A percentile compares a stretch with the other conserved stretches of the same genome.
Conservation (phyloP, 139 green algal species). For the Chlorella vulgaris region DNA sequence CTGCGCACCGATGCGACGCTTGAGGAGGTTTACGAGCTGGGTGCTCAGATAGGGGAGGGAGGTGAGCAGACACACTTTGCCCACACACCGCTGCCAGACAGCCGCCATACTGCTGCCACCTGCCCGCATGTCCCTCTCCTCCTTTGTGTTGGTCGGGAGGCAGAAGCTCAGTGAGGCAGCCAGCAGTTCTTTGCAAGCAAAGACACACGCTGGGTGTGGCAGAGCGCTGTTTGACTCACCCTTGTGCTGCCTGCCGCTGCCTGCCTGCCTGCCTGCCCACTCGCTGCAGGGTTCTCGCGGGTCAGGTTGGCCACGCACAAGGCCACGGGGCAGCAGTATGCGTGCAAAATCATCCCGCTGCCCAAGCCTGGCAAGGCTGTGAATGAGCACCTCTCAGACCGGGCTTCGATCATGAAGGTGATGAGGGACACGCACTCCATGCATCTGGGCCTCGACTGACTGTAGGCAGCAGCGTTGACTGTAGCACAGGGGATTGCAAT, state of each 20-base stretch:
- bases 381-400: constrained; percentile 54
- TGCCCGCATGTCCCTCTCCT: too few relatives aligned
- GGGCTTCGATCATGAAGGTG: constrained; percentile 19
- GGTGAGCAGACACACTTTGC: constrained; percentile 40
- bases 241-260: too few relatives aligned
- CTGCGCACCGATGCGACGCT: constrained; percentile 9
- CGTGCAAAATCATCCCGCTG: constrained; percentile 86
- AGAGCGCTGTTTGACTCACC: too few relatives aligned
- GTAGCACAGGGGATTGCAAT: too few relatives aligned
- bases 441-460: too few relatives aligned
- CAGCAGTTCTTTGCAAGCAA: too few relatives aligned
- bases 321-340: constrained; percentile 66
- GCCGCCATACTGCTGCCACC: neutral
- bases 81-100: too few relatives aligned
- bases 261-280: too few relatives aligned
- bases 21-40: constrained; percentile 75
- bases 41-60: constrained; percentile 76
- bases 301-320: constrained; percentile 78
- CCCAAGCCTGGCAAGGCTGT: constrained; percentile 51
- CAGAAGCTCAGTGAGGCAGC: too few relatives aligned
- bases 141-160: too few relatives aligned
- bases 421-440: neutral
- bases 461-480: too few relatives aligned
- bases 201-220: too few relatives aligned
- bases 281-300: constrained; percentile 75